Evolutionary conservation across 2,329 filamentous ascomycete species (phyloP), one percentile per base, ranked within the genome.

Genomic region (Venturia aucupariae): DNA sequence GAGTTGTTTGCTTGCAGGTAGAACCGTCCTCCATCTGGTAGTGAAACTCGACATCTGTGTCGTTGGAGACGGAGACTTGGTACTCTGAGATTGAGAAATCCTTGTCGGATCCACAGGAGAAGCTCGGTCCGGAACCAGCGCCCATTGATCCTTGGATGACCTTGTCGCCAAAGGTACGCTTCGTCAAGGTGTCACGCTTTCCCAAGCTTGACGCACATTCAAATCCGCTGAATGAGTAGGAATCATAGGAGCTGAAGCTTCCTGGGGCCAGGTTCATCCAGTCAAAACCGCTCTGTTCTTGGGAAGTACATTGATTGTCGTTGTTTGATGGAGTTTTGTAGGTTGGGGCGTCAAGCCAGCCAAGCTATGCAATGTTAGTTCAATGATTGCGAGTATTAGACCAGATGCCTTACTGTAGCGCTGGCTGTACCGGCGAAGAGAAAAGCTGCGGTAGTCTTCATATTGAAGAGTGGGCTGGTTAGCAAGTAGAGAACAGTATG

Each of bases 1-100:
- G 73, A 68, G 84, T 80, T 67, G 84, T 86, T 71, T 95, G 89
- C 79, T 90, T 93, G 86, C 93, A 97, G 66, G 76, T 84, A 17
- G 85, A 87, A 70, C 90, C 90, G 74, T 93, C 90, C 2, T 86
- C 83, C 91, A 97, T 96, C 71, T 81, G 83, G 78, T 93, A 97
- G 80, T 90, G 84, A 80, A 96, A 91, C 76, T 93, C 86, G 63
- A 97, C 79, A 68, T 92, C 86, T 69, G 85, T 86, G 76, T 93
- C 88, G 72, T 88, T 86, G 72, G 90, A 86, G 68, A 86, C 82
- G 57, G 85, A 85, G 69, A 97, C 79, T 68, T 93, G 82, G 75
- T 96, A 84, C 70, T 85, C 81, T 68, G 80, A 84, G 71, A 96
- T 85, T 42, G 92, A 94, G 81, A 96, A 94, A 68, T 73, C 75